Base-by-base conservation (phyloP, 2,329 filamentous ascomycete species). In the Hymenoscyphus linearis region DNA sequence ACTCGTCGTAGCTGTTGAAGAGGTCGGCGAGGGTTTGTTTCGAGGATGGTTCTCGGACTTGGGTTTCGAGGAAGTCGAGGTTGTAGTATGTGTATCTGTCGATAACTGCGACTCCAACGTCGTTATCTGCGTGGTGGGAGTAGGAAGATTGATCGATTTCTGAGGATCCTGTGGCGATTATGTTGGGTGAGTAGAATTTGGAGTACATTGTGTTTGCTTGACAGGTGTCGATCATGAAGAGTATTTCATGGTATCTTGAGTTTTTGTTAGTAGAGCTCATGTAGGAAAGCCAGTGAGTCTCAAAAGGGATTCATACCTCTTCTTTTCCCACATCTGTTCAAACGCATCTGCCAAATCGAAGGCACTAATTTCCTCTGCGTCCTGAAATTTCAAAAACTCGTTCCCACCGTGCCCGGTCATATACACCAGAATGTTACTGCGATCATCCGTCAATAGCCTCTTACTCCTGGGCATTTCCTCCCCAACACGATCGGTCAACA, bases 301-400 rank as follows among this genome's bases (percentile, higher is more conserved):
- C 4, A 55, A 35, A 35, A 25, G 18, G 31, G 44, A 36, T n/a
- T 54, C 74, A n/a, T 75, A 87, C 80, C 95, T 88, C 79, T 96
- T 96, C 85, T 99, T 99, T 82, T 99, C 95, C 90, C 93, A 97
- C 95, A 99, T 99, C 80, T 99, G 93, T 76, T 96, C 92, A 74
- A 99, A 98, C 0, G 95, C 95, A 75, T 99, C 91, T 4, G 96
- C 95, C 61, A 99, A 79, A 77, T 99, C 95, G 74, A 96, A 97
- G 0, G 92, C 92, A 60, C 91, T 93, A 67, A 99, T 98, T 77
- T 99, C 95, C 75, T 99, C 95, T 6, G 92, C 91, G 70, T 99
- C 95, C 75, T 99, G 95, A 72, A 99, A 99, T 75, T 99, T 99
- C 62, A 99, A 78, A 70, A 99, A 99, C 77, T 97, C 93, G 74